Evolutionary conservation across 768 basidiomycete genomes (phyloP), one percentile per base, ranked within the genome.

Genomic region (Mycena vitilis): DNA sequence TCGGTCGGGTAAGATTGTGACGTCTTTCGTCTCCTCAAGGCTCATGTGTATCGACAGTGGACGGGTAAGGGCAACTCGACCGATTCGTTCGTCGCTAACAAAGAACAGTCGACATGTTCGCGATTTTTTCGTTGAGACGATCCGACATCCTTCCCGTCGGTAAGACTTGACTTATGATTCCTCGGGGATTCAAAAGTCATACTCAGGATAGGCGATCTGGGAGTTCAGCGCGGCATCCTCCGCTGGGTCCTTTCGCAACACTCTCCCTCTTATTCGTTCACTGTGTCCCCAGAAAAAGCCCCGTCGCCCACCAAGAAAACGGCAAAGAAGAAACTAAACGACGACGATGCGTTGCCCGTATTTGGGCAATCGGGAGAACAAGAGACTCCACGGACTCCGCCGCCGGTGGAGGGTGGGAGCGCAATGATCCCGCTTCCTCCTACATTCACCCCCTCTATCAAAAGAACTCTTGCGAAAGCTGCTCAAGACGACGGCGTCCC

Each of bases 41-140:
- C 60, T 67, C 58, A 61, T 60, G 63, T 60, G 63, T 30, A 42
- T 68, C 40, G 66, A 25, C 67, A 88, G 89, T 91, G 87, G 89
- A 91, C 91, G 54, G 88, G 89, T 88, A 77, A 65, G 78, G 20
- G 5, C 44, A 13, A 48, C 73, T 9, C 20, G 15, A 40, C 56
- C 20, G 11, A 7, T 25, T 30, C 8, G 10, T 34, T 47, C 49
- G 7, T 40, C 40, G 22, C 51, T 45, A 42, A 45, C 5, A 30
- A 5, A 7, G 54, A 57, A 9, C 79, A 86, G 94, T 95, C n/a
- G 91, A 95, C 73, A 96, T 96, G 95, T 96, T 96, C 75, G 86
- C 92, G 16, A 94, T 98, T 51, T 97, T 96, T 78, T 91, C 93
- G 2, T 82, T 96, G 38, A 85, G 94, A 0, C 89, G 95, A 22